A percentile compares a stretch with the other conserved stretches of the same genome.
Conservation (phyloP, 768 basidiomycete species). For the Favolaschia claudopus region DNA sequence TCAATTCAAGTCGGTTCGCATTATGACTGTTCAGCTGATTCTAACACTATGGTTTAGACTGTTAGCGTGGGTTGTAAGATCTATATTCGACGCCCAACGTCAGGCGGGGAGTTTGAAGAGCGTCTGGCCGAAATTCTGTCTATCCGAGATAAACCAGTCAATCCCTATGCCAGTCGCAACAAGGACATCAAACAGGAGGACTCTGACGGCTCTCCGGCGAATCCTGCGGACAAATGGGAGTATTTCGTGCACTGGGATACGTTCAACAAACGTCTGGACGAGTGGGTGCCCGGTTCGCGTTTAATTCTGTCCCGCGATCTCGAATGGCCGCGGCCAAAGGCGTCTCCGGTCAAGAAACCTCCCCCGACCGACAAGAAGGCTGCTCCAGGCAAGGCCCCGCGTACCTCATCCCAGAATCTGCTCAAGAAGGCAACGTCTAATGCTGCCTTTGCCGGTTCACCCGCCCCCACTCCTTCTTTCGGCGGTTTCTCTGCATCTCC, state of each 20-base stretch:
- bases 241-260: conserved; percentile 99
- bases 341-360: conserved; percentile 63
- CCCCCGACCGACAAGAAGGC: conserved; percentile 50
- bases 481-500: conserved; percentile 56
- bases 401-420: conserved; percentile 59
- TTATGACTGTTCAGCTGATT: conserved; percentile 38
- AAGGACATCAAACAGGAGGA: conserved; percentile 53
- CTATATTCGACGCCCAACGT: conserved; percentile 82
- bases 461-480: conserved; percentile 63
- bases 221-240: conserved; percentile 83
- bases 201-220: conserved; percentile 43
- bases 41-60: conserved; percentile 57
- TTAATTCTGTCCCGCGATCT: conserved; percentile 86
- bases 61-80: conserved; percentile 96
- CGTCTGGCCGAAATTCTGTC: conserved; percentile 96
- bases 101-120: conserved; percentile 82
- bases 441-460: conserved; percentile 63
- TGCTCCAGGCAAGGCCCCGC: conserved; percentile 69
- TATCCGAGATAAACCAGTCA: conserved; percentile 85
- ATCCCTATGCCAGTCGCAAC: conserved; percentile 61
- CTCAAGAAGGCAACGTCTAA: conserved; percentile 76
- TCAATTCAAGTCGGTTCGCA: conserved; percentile 67
- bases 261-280: conserved; percentile 99
- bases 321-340: conserved; percentile 95
- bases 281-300: conserved; percentile 92